phyloP scores from a whole-genome alignment of 495 filamentous ascomycete species.

The Pyronema domesticum region DNA sequence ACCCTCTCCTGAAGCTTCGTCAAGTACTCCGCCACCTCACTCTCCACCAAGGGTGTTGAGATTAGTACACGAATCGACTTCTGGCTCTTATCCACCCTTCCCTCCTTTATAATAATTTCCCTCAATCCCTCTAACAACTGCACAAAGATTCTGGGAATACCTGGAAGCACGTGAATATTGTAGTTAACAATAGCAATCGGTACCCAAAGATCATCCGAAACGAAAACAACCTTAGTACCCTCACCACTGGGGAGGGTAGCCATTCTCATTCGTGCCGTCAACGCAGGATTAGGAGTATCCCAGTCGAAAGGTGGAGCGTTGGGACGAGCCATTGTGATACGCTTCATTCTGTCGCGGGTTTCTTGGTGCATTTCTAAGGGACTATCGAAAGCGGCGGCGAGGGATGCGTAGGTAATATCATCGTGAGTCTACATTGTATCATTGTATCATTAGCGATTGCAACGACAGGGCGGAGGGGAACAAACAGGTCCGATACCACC shows the following conservation, averaged over 20 bases:
- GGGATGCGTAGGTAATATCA: slow-evolving; percentile 89
- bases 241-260: slow-evolving; percentile 64
- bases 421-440: slow-evolving; percentile 48
- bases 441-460: slow-evolving; percentile 1
- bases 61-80: slow-evolving; percentile 38
- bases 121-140: slow-evolving; percentile 58
- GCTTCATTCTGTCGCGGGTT: slow-evolving; percentile 67
- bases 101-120: slow-evolving; percentile 34
- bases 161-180: slow-evolving; percentile 85
- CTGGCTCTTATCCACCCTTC: slow-evolving; percentile 1
- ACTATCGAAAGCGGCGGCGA: slow-evolving; percentile 73
- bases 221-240: slow-evolving; percentile 52
- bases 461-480: slow-evolving; percentile 8
- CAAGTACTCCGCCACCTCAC: slow-evolving; percentile 62
- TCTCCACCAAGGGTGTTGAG: slow-evolving; percentile 74
- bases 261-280: slow-evolving; percentile 76
- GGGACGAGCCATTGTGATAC: slow-evolving; percentile 50
- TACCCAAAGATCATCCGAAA: slow-evolving; percentile 73
- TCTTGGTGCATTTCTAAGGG: slow-evolving; percentile 56
- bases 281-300: slow-evolving; percentile 59
- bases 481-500: slow-evolving; percentile 83
- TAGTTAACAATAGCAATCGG: slow-evolving; percentile 73
- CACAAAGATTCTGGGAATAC: slow-evolving; percentile 72
- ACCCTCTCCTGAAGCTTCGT: slow-evolving; percentile 58
- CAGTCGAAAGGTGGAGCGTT: slow-evolving; percentile 64